Evolutionary conservation across 1,139 yeast genomes (phyloP).

Genomic region (Protomyces inouyei): DNA sequence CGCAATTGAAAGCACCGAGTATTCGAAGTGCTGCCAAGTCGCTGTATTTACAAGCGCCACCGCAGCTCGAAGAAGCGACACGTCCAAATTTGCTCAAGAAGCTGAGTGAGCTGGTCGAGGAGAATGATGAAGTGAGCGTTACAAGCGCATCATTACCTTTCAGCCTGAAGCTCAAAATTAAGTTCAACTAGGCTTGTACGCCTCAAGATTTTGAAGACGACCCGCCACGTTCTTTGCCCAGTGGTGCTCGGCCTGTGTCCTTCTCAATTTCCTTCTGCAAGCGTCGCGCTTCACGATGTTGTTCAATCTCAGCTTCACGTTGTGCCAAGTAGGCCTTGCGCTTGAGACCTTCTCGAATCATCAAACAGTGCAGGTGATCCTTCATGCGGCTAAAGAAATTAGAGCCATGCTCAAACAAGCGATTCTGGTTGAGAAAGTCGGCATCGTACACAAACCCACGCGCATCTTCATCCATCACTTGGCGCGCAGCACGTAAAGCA

Average conservation of each 20-base stretch:
- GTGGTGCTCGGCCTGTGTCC: neutral
- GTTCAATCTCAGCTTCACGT: neutral
- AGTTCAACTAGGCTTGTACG: neutral
- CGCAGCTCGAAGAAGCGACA: slow-evolving; percentile 49
- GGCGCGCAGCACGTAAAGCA: slow-evolving; percentile 19
- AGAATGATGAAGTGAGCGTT: slow-evolving; percentile 51
- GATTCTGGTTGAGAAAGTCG: slow-evolving; percentile 1
- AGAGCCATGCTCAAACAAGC: slow-evolving; percentile 2
- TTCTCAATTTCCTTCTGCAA: neutral
- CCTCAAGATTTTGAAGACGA: too few species aligned
- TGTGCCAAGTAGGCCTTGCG: neutral
- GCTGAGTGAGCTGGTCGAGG: slow-evolving; percentile 43
- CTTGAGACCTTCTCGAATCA: slow-evolving; percentile 1
- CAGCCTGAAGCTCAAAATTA: slow-evolving; percentile 14
- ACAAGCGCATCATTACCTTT: slow-evolving; percentile 58
- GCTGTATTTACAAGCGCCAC: slow-evolving; percentile 53
- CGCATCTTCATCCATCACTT: slow-evolving; percentile 1
- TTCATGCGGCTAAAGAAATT: slow-evolving; percentile 7
- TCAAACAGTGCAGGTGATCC: slow-evolving; percentile 10
- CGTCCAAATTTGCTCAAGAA: slow-evolving; percentile 45
- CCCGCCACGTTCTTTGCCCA: neutral
- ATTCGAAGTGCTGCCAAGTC: slow-evolving; percentile 45
- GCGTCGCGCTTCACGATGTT: neutral
- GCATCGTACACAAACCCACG: slow-evolving; percentile 11
- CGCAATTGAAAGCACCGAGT: slow-evolving; percentile 50